phyloP scores from a whole-genome alignment of 2,329 filamentous ascomycete genomes.

The Sclerotinia spermophila region DNA sequence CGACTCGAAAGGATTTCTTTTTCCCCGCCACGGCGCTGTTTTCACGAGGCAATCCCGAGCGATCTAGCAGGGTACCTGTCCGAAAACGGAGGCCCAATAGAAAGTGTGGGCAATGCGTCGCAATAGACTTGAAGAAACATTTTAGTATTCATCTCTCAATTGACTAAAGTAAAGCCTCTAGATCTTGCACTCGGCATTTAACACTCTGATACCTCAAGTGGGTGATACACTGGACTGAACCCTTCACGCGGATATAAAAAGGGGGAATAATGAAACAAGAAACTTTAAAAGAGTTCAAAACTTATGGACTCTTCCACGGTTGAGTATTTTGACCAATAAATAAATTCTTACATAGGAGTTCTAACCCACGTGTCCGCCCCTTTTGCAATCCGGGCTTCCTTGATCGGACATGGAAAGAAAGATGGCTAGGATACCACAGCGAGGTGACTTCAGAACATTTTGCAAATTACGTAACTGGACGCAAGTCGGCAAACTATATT shows the following conservation, averaged over 20 bases:
- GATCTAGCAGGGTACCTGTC: not conserved
- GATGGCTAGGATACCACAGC: not conserved
- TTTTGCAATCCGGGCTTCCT: not conserved
- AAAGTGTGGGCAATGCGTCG: not conserved
- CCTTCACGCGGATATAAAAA: not conserved
- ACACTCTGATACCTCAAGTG: no score
- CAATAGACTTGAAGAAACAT: not conserved
- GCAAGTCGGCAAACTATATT: not conserved
- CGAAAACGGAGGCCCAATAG: not conserved
- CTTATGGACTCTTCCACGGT: not conserved
- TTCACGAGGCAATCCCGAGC: not conserved
- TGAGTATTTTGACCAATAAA: no score
- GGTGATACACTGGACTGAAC: not conserved
- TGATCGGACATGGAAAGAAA: slow-evolving; percentile 3
- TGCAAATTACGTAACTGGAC: slow-evolving; percentile 15
- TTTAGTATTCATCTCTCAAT: not conserved
- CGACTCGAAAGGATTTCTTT: not conserved
- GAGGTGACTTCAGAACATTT: slow-evolving; percentile 3
- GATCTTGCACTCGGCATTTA: not conserved
- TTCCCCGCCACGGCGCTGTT: not conserved
- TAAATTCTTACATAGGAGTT: not conserved
- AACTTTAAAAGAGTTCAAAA: not conserved
- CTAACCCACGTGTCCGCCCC: not conserved
- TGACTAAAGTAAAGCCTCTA: not conserved
- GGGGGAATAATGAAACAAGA: no score